These are phyloP conservation scores for Lactuca saligna DNA, from an alignment of 129 eudicot species.

Conservation along the genomic window DNA sequence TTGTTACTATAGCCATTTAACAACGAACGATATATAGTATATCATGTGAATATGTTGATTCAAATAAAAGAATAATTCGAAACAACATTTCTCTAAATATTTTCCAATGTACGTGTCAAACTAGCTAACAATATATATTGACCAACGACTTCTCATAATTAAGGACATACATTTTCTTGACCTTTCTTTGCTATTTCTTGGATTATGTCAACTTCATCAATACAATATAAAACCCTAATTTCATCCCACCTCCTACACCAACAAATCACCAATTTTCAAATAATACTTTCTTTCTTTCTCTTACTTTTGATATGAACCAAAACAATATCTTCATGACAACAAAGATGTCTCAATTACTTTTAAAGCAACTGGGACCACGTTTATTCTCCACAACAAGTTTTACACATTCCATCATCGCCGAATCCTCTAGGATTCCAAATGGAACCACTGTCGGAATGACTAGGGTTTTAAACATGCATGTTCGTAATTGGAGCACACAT, in stretches of 20 bases:
- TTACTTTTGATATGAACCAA: slow-evolving; percentile 26
- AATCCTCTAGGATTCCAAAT: not conserved
- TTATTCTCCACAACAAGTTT: slow-evolving; percentile 21
- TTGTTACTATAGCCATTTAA: too few relatives aligned
- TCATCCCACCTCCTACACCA: not conserved
- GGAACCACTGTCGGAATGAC: slow-evolving; percentile 1
- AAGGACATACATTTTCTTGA: not conserved
- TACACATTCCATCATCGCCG: not conserved
- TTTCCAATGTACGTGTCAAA: not conserved
- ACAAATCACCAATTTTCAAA: slow-evolving; percentile 12
- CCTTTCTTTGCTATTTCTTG: slow-evolving; percentile 12
- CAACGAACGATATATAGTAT: too few relatives aligned
- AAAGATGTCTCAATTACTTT: slow-evolving; percentile 36
- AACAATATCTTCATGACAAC: not conserved
- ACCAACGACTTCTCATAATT: slow-evolving; percentile 25
- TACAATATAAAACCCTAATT: slow-evolving; percentile 12
- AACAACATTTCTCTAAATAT: not conserved
- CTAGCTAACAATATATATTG: not conserved
- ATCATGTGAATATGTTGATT: too few relatives aligned
- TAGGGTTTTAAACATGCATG: slow-evolving; percentile 16
- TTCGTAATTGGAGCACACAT: slow-evolving; percentile 33
- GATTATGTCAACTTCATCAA: slow-evolving; percentile 22
- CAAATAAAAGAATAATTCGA: too few relatives aligned
- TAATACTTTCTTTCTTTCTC: not conserved
- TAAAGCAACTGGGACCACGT: slow-evolving; percentile 30